Conservation (phyloP, 768 basidiomycete species). For the Boletus speciosus region DNA sequence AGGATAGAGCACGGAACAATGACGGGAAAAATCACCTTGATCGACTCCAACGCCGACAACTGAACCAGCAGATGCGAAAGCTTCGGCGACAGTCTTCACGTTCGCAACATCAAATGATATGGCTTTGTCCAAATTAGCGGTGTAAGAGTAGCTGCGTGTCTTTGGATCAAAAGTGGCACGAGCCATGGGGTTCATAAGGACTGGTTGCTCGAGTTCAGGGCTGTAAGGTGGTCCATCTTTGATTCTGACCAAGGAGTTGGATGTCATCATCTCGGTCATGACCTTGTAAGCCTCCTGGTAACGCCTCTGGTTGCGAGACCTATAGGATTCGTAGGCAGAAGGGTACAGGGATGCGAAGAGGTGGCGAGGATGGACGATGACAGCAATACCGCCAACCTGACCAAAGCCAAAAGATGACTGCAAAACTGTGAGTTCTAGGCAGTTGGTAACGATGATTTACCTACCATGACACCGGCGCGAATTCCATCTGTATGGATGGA, state of each 20-base stretch:
- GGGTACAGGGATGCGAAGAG: constrained; percentile 82
- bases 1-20: neutral
- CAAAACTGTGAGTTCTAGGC: neutral
- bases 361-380: constrained; percentile 88
- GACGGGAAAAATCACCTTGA: constrained; percentile 56
- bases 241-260: constrained; percentile 89
- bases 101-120: constrained; percentile 62
- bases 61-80: constrained; percentile 33
- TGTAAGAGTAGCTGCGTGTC: constrained; percentile 84
- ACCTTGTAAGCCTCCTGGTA: constrained; percentile 76
- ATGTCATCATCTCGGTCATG: constrained; percentile 95
- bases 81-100: constrained; percentile 56
- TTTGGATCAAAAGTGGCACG: constrained; percentile 79
- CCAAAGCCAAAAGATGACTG: constrained; percentile 97
- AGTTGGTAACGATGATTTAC: constrained; percentile 19
- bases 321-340: constrained; percentile 75
- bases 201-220: constrained; percentile 78
- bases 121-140: constrained; percentile 52
- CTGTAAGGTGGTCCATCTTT: constrained; percentile 91
- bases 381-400: constrained; percentile 92
- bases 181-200: constrained; percentile 90
- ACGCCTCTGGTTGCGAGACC: constrained; percentile 60
- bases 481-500: constrained; percentile 93
- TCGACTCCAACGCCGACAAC: constrained; percentile 83
- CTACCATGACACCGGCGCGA: constrained; percentile 80